Conservation (phyloP, 2,329 filamentous ascomycete species). For the Corinectria fuckeliana region DNA sequence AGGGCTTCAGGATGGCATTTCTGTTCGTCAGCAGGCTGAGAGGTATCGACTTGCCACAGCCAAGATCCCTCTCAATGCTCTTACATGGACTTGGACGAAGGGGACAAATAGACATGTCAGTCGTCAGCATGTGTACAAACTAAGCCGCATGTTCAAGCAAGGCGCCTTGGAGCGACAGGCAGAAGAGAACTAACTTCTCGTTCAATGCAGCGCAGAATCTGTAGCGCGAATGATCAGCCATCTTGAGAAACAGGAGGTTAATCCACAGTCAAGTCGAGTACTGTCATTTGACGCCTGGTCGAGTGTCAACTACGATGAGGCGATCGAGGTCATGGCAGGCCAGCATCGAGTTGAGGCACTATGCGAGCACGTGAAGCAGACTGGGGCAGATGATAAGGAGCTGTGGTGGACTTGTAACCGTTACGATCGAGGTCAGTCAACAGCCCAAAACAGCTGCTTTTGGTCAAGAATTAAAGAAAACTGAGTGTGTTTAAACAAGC, state of each 20-base stretch:
- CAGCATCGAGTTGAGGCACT: constrained; percentile 21
- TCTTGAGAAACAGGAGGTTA: neutral
- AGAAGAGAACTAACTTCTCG: constrained; percentile 7
- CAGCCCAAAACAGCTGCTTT: neutral
- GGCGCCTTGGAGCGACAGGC: neutral
- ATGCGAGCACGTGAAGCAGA: constrained; percentile 7
- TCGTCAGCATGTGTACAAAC: neutral
- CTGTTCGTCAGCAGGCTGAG: neutral
- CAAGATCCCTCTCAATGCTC: constrained; percentile 1
- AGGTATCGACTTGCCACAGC: neutral
- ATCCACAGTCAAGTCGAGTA: neutral
- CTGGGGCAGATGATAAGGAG: neutral
- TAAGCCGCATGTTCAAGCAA: neutral
- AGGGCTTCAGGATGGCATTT: neutral
- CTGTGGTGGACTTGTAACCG: constrained; percentile 23
- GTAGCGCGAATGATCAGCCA: neutral
- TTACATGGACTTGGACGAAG: neutral
- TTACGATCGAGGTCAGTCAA: constrained; percentile 19
- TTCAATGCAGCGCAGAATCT: neutral
- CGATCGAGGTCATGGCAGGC: constrained; percentile 21
- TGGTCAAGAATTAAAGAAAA: neutral
- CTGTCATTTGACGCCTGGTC: constrained; percentile 6
- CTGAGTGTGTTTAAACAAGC: neutral
- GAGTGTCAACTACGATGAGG: constrained; percentile 4
- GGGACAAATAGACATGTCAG: neutral